Base-by-base conservation (phyloP, 1,139 yeast species). In the Yamadazyma siamensis region DNA sequence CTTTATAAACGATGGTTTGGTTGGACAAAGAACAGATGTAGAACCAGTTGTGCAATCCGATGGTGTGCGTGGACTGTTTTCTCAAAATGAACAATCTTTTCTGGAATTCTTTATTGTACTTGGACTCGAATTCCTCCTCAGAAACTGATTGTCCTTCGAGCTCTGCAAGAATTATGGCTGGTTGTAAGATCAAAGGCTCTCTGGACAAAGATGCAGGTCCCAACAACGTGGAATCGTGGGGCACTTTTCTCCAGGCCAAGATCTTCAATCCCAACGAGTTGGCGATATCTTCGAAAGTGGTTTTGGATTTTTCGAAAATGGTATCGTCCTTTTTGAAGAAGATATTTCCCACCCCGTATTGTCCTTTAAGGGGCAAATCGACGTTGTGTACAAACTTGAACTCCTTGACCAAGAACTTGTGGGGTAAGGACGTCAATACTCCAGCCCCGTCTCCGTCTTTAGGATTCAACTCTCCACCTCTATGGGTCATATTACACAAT, bases 361-460 rank as follows among this genome's bases (percentile, higher is more conserved):
- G 94, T 39, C 95, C 95, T 41, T 71, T 64, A 7, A 71, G 67
- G 17, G 97, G 97, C 39, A 81, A 62, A 28, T 67, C 69, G 28
- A 78, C 62, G 34, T 79, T 56, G 46, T 75, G 67, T 51, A 77
- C 74, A 52, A 75, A 76, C 47, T 77, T 76, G 59, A 89, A 89
- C 62, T 91, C 97, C 56, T 91, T 77, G 40, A 62, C 61, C 66
- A 91, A 78, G 57, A 91, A 86, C 45, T 74, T 80, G 63, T 89
- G 96, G 25, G 97, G 96, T 42, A 91, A 79, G 25, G 95, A 83
- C 31, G 94, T 77, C 75, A 91, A 77, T 40, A 91, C 88, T 58
- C 98, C 98, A 25, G 98, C 98, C 62, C 98, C 98, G 57, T 91
- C 98, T 61, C 98, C 98, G 55, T 91, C 96, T 50, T 89, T 78